Percentiles rank a stretch among this genome's conserved stretches.
Conservation (phyloP, 345 rosid species). For the Lenwebbia sp. region DNA sequence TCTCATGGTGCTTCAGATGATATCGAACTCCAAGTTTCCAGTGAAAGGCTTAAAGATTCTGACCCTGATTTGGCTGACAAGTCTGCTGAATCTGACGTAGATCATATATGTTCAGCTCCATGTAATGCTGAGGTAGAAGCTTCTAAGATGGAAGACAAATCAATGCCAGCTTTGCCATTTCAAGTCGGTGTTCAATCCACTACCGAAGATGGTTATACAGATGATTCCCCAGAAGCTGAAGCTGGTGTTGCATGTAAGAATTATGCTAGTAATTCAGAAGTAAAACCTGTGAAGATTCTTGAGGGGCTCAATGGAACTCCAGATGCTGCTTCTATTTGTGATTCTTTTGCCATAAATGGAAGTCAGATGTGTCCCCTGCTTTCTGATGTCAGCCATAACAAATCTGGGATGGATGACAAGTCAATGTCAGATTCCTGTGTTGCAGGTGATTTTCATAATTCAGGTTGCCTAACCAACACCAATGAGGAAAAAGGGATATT, state of each 20-base stretch:
- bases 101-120: background rate
- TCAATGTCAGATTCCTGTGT: background rate
- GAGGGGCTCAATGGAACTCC: background rate
- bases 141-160: background rate
- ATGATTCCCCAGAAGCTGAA: background rate
- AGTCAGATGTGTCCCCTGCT: background rate
- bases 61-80: background rate
- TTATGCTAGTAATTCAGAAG: background rate
- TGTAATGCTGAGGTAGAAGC: background rate
- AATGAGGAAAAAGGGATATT: background rate
- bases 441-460: background rate
- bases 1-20: background rate
- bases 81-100: background rate
- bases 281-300: background rate
- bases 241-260: conserved; percentile 2
- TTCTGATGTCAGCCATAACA: background rate
- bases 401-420: background rate
- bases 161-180: background rate
- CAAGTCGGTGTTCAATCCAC: background rate
- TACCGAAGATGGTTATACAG: background rate
- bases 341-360: background rate
- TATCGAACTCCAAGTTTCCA: background rate
- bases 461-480: background rate
- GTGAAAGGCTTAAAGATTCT: background rate
- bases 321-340: background rate